Base-by-base conservation (phyloP, 768 basidiomycete species). In the Boletus edulis region DNA sequence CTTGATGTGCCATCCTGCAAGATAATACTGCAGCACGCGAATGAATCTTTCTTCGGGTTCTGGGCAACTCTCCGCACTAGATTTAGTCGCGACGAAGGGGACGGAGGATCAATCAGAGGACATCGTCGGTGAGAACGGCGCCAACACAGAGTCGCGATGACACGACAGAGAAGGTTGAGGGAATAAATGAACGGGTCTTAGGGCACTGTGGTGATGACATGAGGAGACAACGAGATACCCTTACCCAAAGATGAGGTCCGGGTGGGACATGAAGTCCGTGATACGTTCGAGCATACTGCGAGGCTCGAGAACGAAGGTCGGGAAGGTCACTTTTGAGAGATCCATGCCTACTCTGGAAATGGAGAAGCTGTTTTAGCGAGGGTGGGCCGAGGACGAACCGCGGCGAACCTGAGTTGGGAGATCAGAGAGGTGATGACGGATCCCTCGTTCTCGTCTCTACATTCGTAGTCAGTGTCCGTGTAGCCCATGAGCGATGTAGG, bases 1-100 rank as follows among this genome's bases (percentile, higher is more conserved):
- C 73, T 98, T 98, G 76, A 98, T 95, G 73, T 98, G 97, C 97
- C 97, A 99, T 22, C 97, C 97, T n/a, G 91, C 88, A 45, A 99
- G 86, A 70, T 98, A 99, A 70, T 95, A 97, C 58, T 90, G 88
- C 34, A 98, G 79, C 2, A 98, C 93, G 47, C 85, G 82, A 59
- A 96, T 80, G 71, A 98, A 98, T 42, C 97, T 79, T 67, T 96
- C 94, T 69, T 96, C 89, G 32, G 92, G 83, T 64, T 93, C 86
- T 39, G 81, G 77, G 67, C 83, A 85, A n/a, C 83, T 69, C 60
- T 91, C 92, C 44, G 91, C 89, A 39, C 95, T 96, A 65, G 24
- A 49, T 46, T 20, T 22, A 53, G 61, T 46, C 49, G 54, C 49
- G 29, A 52, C 42, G 52, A 43, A 45, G 52, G n/a, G 44, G 50